These are phyloP conservation scores for Luzula sylvatica DNA, from an alignment of 176 grass and related monocot species.

Conservation along the genomic window DNA sequence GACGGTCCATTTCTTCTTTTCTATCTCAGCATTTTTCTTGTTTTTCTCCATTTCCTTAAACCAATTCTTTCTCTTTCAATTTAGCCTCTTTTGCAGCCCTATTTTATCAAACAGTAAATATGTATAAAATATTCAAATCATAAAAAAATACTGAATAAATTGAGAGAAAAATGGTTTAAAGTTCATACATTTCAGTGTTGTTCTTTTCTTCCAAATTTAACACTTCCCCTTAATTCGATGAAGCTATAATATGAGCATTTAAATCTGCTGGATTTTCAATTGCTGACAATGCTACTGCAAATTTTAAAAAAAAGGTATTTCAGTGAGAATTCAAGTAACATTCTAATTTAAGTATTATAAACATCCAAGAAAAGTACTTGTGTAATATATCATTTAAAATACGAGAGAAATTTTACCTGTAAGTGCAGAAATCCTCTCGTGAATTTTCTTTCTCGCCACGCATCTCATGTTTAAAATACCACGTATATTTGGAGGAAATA, in stretches of 20 bases:
- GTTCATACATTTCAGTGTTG: slow-evolving; percentile 40
- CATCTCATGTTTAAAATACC: slow-evolving; percentile 35
- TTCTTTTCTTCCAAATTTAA: slow-evolving; percentile 49
- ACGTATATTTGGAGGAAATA: slow-evolving; percentile 48
- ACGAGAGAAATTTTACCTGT: no score
- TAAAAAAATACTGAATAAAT: slow-evolving; percentile 5
- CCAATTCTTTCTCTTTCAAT: slow-evolving; percentile 40
- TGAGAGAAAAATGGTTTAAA: slow-evolving; percentile 1
- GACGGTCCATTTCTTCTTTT: slow-evolving; percentile 31
- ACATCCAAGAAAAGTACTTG: no score
- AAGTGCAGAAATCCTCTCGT: slow-evolving; percentile 56
- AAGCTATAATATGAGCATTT: slow-evolving; percentile 38
- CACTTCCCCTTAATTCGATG: slow-evolving; percentile 42
- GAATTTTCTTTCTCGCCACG: slow-evolving; percentile 75
- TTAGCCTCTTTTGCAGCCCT: slow-evolving; percentile 42
- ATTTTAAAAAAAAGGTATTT: slow-evolving; percentile 3
- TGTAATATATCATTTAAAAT: no score
- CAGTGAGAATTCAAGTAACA: no score
- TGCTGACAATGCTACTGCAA: slow-evolving; percentile 39
- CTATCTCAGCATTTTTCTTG: slow-evolving; percentile 26
- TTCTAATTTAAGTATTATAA: no score
- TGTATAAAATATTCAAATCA: not conserved
- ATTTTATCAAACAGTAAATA: slow-evolving; percentile 9
- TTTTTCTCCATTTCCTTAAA: slow-evolving; percentile 36
- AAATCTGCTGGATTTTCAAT: slow-evolving; percentile 22